Base-by-base conservation (phyloP, 495 filamentous ascomycete genomes). In the Extremus antarcticus region DNA sequence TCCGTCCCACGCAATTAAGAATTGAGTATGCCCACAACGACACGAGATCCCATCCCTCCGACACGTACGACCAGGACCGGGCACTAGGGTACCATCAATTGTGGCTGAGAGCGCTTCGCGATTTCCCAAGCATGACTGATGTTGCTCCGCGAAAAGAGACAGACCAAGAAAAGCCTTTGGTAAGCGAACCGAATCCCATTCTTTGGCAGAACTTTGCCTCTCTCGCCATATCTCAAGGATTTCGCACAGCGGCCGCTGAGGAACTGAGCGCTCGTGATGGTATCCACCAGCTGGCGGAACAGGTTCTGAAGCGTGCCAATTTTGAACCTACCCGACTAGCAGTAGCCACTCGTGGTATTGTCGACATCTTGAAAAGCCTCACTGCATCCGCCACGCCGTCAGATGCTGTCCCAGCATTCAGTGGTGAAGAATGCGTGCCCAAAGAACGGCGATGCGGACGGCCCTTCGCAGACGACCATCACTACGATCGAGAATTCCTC, bases 61-160 rank as follows among this genome's bases (percentile, higher is more conserved):
- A n/a, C 9, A 9, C 35, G 9, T 10, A 4, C 10, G 47, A 50
- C 10, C 23, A 19, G 10, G 10, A 9, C n/a, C 35, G 35, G 35
- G 35, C 22, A 7, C n/a, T 29, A 2, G 25, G 8, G 4, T 57
- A 57, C 23, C 54, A 48, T 16, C 54, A 53, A 24, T 22, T 57
- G 11, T 57, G 47, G 54, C 54, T 52, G 8, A 54, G 41, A 24
- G 54, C 54, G n/a, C n/a, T 57, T 22, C 54, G 54, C 13, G 16
- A 57, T 38, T 57, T 66, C 39, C 60, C 24, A 40, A 43, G 47
- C 2, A 35, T 68, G 25, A 56, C 51, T 25, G 48, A 45, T 19
- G 32, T 55, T 16, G 17, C 45, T 4, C 56, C 52, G 2, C 56
- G 57, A 32, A 59, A 46, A 51, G 60, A 56, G 25, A 19, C 35